Conservation (phyloP, 2,329 filamentous ascomycete genomes). For the Aureobasidium pullulans region DNA sequence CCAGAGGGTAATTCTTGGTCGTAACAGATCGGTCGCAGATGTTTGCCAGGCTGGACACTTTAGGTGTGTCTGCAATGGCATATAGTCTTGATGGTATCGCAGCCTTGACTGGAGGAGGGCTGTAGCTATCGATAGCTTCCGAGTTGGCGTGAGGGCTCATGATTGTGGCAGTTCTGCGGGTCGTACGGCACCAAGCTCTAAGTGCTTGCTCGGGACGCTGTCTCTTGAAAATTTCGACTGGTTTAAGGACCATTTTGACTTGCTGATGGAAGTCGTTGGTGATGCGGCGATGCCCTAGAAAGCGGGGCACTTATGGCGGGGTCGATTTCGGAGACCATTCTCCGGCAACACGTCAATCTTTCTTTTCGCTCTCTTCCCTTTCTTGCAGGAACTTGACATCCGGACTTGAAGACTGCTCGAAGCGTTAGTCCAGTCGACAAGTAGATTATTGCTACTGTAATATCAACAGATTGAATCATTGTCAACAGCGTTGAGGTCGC, state of each 20-base stretch:
- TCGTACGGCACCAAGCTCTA: too few relatives aligned
- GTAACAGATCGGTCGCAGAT: slow-evolving; percentile 18
- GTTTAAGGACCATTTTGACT: too few relatives aligned
- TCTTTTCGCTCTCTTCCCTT: neutral
- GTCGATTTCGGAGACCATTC: neutral
- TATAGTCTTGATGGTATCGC: neutral
- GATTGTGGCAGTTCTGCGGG: neutral
- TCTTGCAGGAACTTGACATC: neutral
- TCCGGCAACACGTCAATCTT: neutral
- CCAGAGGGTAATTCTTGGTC: slow-evolving; percentile 45
- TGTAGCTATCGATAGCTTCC: neutral
- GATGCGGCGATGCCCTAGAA: too few relatives aligned
- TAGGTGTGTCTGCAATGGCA: neutral
- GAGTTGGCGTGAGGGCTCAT: neutral
- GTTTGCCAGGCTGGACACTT: neutral
- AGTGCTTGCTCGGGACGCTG: too few relatives aligned
- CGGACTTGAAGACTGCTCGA: neutral
- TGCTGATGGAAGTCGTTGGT: too few relatives aligned
- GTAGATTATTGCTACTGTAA: too few relatives aligned
- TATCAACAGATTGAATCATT: neutral
- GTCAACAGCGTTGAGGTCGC: neutral
- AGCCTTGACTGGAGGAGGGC: neutral
- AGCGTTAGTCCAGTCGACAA: neutral
- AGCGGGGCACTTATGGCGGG: neutral
- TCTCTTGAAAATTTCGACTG: too few relatives aligned